Conservation (phyloP, 2,329 filamentous ascomycete genomes). For the Trichophaea hybrida region DNA sequence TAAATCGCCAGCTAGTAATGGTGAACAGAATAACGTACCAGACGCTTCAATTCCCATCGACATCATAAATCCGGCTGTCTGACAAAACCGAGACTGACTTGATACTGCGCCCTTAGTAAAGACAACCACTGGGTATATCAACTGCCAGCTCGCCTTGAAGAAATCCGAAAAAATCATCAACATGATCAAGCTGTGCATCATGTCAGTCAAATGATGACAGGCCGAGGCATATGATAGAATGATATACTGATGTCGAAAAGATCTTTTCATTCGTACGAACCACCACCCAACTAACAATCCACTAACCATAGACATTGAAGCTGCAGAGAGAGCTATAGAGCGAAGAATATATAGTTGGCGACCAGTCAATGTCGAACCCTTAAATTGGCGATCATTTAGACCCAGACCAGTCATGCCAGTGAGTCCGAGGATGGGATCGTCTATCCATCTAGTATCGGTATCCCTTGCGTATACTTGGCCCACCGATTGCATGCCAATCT, state of each 20-base stretch:
- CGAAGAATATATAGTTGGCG: conserved; percentile 21
- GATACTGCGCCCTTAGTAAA: conserved; percentile 40
- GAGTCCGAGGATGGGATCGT: conserved; percentile 19
- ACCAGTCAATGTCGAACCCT: conserved; percentile 15
- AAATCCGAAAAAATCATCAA: conserved; percentile 58
- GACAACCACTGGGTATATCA: conserved; percentile 48
- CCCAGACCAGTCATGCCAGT: not conserved
- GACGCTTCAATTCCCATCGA: conserved; percentile 52
- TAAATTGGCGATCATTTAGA: conserved; percentile 2
- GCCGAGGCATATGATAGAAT: conserved; percentile 10
- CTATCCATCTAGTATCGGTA: conserved; percentile 13
- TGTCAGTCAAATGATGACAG: conserved; percentile 14
- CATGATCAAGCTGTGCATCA: conserved; percentile 49
- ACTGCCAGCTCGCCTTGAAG: conserved; percentile 53
- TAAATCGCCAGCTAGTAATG: not conserved
- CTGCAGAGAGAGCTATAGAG: conserved; percentile 21
- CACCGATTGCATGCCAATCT: conserved; percentile 2
- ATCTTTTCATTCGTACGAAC: conserved; percentile 59
- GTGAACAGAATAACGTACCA: conserved; percentile 30
- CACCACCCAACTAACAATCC: conserved; percentile 39
- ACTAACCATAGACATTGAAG: conserved; percentile 20
- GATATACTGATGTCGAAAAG: conserved; percentile 57
- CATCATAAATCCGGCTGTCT: conserved; percentile 54
- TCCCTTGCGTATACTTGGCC: not conserved
- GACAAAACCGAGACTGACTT: conserved; percentile 46